Evolutionary conservation across 768 basidiomycete species (phyloP), one percentile per base, ranked within the genome.

Genomic region (Trametopsis cervina): DNA sequence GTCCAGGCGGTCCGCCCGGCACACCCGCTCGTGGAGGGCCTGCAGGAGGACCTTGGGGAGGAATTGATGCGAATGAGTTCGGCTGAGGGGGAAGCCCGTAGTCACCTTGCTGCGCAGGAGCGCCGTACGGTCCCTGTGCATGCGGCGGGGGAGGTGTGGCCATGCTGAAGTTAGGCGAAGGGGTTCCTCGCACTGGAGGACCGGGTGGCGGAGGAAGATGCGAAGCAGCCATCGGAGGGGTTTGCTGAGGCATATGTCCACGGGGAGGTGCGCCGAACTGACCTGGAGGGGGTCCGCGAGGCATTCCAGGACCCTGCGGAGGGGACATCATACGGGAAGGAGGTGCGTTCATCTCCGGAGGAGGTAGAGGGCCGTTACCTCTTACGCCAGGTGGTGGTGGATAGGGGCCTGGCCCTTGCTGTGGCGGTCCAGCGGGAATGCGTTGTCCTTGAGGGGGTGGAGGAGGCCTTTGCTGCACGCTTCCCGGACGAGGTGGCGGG

Each of bases 401-500:
- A 63, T 59, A 55, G 63, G 63, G 33, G 57, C 54, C 56, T 1
- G 57, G 47, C 1, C 56, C 56, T 22, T 59, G 68, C 2, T 66
- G 69, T 10, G 71, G 69, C 2, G 56, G 59, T 37, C 54, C 49
- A n/a, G 57, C 41, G 12, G 22, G 26, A 15, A 7, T 20, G 40
- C 29, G 60, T 27, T 59, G 63, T 27, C 49, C 58, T 38, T 59
- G 66, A n/a, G 70, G 70, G 15, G 67, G 66, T 1, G 70, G 66
- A 5, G 72, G 71, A 21, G 70, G 73, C n/a, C 63, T 61, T 15
- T 66, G 72, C 27, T 73, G 69, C 0, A 78, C 78, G 55, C 80
- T 82, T 21, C 77, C 78, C 2, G 80, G 80, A n/a, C 81, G 80
- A 1, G 83, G 84, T 0, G 82, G 83, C 39, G 79, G 71, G 13